Evolutionary conservation across 2,329 filamentous ascomycete genomes (phyloP).

Genomic region (Paraphoma sp.): DNA sequence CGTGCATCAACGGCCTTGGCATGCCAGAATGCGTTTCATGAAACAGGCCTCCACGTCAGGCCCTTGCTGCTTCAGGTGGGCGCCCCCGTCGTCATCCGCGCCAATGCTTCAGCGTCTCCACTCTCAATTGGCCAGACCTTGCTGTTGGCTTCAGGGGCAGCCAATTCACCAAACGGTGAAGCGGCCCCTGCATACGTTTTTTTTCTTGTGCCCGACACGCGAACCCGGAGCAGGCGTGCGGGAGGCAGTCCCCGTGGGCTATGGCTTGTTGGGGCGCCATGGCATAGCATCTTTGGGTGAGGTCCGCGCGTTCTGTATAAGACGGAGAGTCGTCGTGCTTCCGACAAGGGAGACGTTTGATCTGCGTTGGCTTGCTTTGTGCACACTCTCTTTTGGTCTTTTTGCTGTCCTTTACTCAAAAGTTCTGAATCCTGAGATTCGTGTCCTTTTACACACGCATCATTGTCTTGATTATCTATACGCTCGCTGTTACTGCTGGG

Average conservation of each 20-base stretch:
- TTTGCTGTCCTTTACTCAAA: slow-evolving; percentile 1
- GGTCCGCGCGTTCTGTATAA: slow-evolving; percentile 24
- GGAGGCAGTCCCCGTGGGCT: slow-evolving; percentile 24
- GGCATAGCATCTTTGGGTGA: slow-evolving; percentile 21
- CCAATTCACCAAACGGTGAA: slow-evolving; percentile 1
- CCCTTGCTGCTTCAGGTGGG: slow-evolving; percentile 26
- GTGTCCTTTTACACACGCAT: slow-evolving; percentile 3
- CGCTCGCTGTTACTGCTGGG: slow-evolving; percentile 36
- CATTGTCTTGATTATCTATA: not conserved
- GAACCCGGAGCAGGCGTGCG: slow-evolving; percentile 3
- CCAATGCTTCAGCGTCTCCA: slow-evolving; percentile 18
- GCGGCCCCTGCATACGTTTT: slow-evolving; percentile 25
- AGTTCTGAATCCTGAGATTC: not conserved
- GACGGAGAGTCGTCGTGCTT: slow-evolving; percentile 10
- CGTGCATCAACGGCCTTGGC: slow-evolving; percentile 19
- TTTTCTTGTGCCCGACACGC: slow-evolving; percentile 13
- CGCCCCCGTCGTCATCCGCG: slow-evolving; percentile 25
- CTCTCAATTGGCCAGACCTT: slow-evolving; percentile 31
- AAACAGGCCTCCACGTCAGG: slow-evolving; percentile 24
- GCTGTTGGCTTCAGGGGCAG: slow-evolving; percentile 32
- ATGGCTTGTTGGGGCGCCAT: slow-evolving; percentile 11
- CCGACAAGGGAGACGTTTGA: not conserved
- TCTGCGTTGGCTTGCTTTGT: slow-evolving; percentile 1
- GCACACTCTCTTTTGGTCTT: not conserved
- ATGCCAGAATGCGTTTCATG: slow-evolving; percentile 29